Evolutionary conservation across 2,329 filamentous ascomycete species (phyloP).

Genomic region (Colletotrichum orbiculare): DNA sequence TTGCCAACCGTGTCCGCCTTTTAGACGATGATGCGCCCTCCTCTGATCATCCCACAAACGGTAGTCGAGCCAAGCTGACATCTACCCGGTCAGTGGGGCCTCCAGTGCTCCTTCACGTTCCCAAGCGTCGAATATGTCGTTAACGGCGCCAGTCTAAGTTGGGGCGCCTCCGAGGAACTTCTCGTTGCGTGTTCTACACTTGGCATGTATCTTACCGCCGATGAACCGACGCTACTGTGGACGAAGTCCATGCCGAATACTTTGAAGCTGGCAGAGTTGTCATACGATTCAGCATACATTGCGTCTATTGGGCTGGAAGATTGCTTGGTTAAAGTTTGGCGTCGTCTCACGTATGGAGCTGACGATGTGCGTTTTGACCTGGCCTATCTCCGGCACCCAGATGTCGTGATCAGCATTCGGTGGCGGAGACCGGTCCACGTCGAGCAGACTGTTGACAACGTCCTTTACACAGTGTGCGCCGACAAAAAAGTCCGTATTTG

Average conservation of each 20-base stretch:
- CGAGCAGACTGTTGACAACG: slow-evolving; percentile 84
- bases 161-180: slow-evolving; percentile 88
- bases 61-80: too few relatives aligned
- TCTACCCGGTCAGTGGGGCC: slow-evolving; percentile 62
- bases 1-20: slow-evolving; percentile 34
- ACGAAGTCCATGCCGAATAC: slow-evolving; percentile 77
- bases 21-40: neutral
- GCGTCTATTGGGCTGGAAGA: slow-evolving; percentile 84
- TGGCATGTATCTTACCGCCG: slow-evolving; percentile 71
- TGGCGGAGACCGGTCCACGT: slow-evolving; percentile 85
- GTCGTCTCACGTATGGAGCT: slow-evolving; percentile 83
- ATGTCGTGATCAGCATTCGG: slow-evolving; percentile 81
- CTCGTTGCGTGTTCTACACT: slow-evolving; percentile 79
- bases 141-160: slow-evolving; percentile 70
- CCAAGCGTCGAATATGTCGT: slow-evolving; percentile 48
- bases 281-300: slow-evolving; percentile 88
- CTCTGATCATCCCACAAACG: too few relatives aligned
- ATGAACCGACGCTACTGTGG: slow-evolving; percentile 73
- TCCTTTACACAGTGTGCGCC: slow-evolving; percentile 88
- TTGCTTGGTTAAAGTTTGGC: slow-evolving; percentile 91
- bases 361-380: slow-evolving; percentile 91
- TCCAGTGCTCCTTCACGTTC: slow-evolving; percentile 70
- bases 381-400: slow-evolving; percentile 87
- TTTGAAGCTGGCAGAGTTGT: slow-evolving; percentile 80
- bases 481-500: slow-evolving; percentile 87